Percentiles rank a stretch among this genome's conserved stretches.
phyloP scores from a whole-genome alignment of 1,139 yeast genomes.

The Hemisphaericaspora subhashii region DNA sequence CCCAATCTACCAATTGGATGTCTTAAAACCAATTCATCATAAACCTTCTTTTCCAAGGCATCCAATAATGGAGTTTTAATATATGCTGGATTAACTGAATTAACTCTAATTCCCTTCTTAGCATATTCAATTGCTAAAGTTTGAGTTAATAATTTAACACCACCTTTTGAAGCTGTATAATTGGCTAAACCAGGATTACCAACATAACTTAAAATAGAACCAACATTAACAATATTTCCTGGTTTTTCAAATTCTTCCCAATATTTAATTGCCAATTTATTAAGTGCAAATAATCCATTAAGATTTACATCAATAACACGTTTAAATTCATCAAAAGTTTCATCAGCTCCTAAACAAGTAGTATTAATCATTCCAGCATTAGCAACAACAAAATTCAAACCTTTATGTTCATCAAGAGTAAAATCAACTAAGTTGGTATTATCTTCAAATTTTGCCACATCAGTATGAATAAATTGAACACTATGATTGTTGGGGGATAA shows the following conservation, averaged over 20 bases:
- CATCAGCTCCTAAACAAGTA: slow-evolving; percentile 62
- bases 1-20: slow-evolving; percentile 45
- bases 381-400: slow-evolving; percentile 79
- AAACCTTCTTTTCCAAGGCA: slow-evolving; percentile 16
- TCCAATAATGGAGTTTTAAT: slow-evolving; percentile 35
- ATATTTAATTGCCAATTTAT: slow-evolving; percentile 66
- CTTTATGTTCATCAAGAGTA: slow-evolving; percentile 57
- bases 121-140: slow-evolving; percentile 17
- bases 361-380: slow-evolving; percentile 90
- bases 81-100: slow-evolving; percentile 19
- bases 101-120: slow-evolving; percentile 16
- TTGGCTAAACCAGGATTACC: slow-evolving; percentile 58
- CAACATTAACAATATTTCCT: slow-evolving; percentile 73
- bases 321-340: slow-evolving; percentile 53
- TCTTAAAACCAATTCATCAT: slow-evolving; percentile 29
- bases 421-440: slow-evolving; percentile 38
- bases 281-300: slow-evolving; percentile 73
- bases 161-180: slow-evolving; percentile 17
- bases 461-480: slow-evolving; percentile 19
- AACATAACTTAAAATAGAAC: slow-evolving; percentile 42
- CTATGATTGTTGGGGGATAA: slow-evolving; percentile 11
- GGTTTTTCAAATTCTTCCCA: slow-evolving; percentile 70
- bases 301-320: slow-evolving; percentile 68
- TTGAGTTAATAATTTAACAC: slow-evolving; percentile 15
- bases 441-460: slow-evolving; percentile 57